Evolutionary conservation across 805 yeast species (phyloP).

Genomic region (Phaffomyces opuntiae): DNA sequence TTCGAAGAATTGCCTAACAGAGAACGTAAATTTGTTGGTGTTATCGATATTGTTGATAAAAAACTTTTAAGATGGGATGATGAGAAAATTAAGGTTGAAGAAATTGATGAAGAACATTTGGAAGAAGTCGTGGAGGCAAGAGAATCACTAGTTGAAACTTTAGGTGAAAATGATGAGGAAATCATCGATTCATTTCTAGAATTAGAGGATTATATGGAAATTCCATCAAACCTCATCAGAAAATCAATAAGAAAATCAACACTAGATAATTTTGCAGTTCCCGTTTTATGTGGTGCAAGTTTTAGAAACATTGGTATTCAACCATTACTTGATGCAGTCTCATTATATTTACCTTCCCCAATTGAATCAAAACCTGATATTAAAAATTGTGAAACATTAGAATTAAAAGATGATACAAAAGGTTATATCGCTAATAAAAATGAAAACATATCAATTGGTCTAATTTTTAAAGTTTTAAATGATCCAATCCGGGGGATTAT

Average conservation of each 20-base stretch:
- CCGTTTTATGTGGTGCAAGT: constrained; percentile 90
- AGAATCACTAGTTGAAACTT: constrained; percentile 73
- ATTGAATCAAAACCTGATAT: constrained; percentile 57
- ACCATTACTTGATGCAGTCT: constrained; percentile 81
- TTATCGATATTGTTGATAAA: constrained; percentile 65
- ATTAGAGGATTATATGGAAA: constrained; percentile 60
- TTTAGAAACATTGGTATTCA: constrained; percentile 92
- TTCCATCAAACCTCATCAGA: constrained; percentile 49
- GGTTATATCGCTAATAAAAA: constrained; percentile 52
- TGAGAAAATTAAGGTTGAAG: constrained; percentile 39
- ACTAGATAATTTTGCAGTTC: constrained; percentile 48
- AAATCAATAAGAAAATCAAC: constrained; percentile 61
- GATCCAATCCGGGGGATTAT: constrained; percentile 79
- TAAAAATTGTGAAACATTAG: constrained; percentile 15
- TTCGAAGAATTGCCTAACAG: constrained; percentile 40
- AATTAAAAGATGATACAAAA: constrained; percentile 33
- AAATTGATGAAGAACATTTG: constrained; percentile 32
- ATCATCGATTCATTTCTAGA: constrained; percentile 75
- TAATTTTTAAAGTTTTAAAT: constrained; percentile 87
- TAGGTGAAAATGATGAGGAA: constrained; percentile 76
- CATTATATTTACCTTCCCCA: constrained; percentile 78
- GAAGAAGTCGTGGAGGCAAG: constrained; percentile 52
- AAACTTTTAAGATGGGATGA: constrained; percentile 51
- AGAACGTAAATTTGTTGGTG: constrained; percentile 50
- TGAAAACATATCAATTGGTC: constrained; percentile 60